Evolutionary conservation across 2,329 filamentous ascomycete genomes (phyloP), one percentile per base, ranked within the genome.

Genomic region (Thelonectria olida): DNA sequence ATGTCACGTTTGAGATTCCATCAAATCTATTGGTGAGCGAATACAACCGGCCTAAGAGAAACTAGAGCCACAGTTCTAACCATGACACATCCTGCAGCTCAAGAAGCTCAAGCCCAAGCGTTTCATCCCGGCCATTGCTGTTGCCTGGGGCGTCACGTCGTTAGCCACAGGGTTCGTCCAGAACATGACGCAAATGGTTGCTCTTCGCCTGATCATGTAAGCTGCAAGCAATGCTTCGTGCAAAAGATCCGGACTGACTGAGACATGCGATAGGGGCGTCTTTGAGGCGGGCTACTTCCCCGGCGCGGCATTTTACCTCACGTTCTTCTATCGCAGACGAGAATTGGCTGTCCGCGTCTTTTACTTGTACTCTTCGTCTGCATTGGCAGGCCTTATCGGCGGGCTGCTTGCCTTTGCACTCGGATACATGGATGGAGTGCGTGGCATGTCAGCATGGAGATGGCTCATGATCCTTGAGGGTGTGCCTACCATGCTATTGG

Each of bases 281-380:
- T 41, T 41, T 17, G 38, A 41, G 38, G 38, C 38, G 8, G 38
- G 38, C n/a, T 41, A 41, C 17, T 41, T 41, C 19, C 38, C 38
- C 7, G 38, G 38, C 9, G 38, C 38, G 9, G 38, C 38, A 20
- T 41, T 41, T n/a, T 41, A 41, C 38, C 41, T 44, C 19, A 44
- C 20, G 7, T 44, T 92, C 65, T 93, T 92, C 80, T 93, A 93
- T 77, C 90, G 87, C 44, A 90, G 90, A 70, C 82, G 84, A 20
- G 90, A 93, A 75, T 83, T 92, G 2, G 90, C 90, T 4, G 76
- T 92, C 36, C 86, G 91, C 4, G 88, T 92, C 3, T 89, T 88
- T 2, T 92, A 91, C 66, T 81, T 93, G 1, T 92, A 92, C 71
- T 87, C 90, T 47, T 86, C 83, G 34, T 85, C 90, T 1, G 90